A percentile compares a stretch with the other conserved stretches of the same genome.
Evolutionary conservation across 2,329 filamentous ascomycete species (phyloP).

Genomic region (Penicillium olsonii): DNA sequence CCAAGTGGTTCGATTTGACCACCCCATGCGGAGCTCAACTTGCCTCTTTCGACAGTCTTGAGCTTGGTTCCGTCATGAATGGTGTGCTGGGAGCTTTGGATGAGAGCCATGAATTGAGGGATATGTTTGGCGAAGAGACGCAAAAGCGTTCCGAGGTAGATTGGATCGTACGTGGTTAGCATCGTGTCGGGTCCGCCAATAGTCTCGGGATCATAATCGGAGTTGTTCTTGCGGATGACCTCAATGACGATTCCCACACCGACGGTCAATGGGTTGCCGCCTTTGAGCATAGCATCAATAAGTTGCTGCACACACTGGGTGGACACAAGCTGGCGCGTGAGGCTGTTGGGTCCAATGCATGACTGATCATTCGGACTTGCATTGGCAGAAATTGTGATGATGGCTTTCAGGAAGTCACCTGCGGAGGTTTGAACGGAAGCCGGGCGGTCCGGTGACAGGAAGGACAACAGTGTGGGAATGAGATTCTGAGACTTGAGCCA

Average conservation of each 20-base stretch:
- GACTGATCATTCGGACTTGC: constrained; percentile 97
- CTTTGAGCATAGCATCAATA: constrained; percentile 88
- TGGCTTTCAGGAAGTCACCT: constrained; percentile 96
- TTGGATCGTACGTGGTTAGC: constrained; percentile 85
- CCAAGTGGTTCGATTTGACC: constrained; percentile 89
- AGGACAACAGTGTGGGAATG: constrained; percentile 82
- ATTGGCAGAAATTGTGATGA: constrained; percentile 98
- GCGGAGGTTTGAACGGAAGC: constrained; percentile 94
- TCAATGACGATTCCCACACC: constrained; percentile 97
- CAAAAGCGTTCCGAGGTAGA: constrained; percentile 88
- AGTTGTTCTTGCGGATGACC: constrained; percentile 98
- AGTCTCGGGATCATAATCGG: constrained; percentile 94
- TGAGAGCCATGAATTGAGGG: constrained; percentile 88
- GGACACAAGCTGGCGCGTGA: constrained; percentile 92
- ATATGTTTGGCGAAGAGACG: constrained; percentile 88
- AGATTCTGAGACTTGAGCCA: constrained; percentile 91
- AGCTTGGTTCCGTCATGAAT: constrained; percentile 58
- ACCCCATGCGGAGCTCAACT: constrained; percentile 84
- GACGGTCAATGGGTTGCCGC: constrained; percentile 91
- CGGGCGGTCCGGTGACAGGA: constrained; percentile 79
- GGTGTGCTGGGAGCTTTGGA: constrained; percentile 70
- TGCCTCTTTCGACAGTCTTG: constrained; percentile 67
- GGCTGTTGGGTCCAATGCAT: constrained; percentile 96
- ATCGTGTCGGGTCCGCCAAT: constrained; percentile 75
- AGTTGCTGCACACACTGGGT: constrained; percentile 77